A percentile compares a stretch with the other conserved stretches of the same genome.
Evolutionary conservation across 2,329 filamentous ascomycete species (phyloP).

Genomic region (Aspergillus thermomutatus): DNA sequence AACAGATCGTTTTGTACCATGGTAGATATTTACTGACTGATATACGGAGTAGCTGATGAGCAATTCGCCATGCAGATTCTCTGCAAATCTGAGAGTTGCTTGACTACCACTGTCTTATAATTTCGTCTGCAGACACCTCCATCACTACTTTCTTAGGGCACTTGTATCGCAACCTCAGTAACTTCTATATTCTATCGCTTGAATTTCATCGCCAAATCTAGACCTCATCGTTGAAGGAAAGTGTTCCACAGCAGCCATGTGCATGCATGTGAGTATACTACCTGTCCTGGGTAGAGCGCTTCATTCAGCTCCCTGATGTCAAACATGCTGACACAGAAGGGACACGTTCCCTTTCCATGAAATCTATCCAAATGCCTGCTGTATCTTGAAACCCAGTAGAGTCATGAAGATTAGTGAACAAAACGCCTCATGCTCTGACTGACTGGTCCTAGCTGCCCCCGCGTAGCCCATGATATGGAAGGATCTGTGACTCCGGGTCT

Average conservation of each 20-base stretch:
- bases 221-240: not conserved
- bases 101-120: not conserved
- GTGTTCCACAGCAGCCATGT: not conserved
- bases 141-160: not conserved
- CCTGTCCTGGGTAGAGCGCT: not conserved
- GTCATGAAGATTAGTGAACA: no score
- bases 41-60: no score
- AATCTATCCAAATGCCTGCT: not conserved
- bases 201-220: not conserved
- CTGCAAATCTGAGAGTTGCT: not conserved
- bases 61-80: not conserved
- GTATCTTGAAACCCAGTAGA: not conserved
- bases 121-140: not conserved
- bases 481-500: not conserved
- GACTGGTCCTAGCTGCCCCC: not conserved
- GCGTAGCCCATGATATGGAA: not conserved
- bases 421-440: no score
- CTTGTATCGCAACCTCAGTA: not conserved
- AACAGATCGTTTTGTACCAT: not conserved
- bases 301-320: not conserved
- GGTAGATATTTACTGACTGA: not conserved
- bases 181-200: not conserved
- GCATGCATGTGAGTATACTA: not conserved
- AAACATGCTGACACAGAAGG: not conserved
- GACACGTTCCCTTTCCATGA: not conserved